Conservation (phyloP, 305 asterid species). For the Galium porrigens region DNA sequence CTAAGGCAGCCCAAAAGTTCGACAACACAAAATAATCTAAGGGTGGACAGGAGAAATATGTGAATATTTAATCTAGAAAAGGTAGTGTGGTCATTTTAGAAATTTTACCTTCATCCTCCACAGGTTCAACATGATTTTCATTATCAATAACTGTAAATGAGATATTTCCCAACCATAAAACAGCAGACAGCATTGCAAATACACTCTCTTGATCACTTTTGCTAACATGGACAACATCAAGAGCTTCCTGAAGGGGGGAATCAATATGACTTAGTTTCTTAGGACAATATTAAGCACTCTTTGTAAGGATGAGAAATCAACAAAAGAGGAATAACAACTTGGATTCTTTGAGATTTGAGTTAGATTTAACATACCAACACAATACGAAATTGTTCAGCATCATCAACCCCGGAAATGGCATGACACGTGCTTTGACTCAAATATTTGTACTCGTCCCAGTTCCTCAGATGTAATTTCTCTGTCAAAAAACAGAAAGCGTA, state of each 20-base stretch:
- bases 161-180: slow-evolving; percentile 78
- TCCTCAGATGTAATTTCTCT: slow-evolving; percentile 65
- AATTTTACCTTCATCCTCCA: slow-evolving; percentile 64
- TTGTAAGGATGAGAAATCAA: neutral
- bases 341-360: neutral
- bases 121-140: slow-evolving; percentile 88
- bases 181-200: slow-evolving; percentile 91
- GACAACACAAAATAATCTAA: neutral
- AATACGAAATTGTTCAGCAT: slow-evolving; percentile 68
- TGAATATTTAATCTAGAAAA: neutral
- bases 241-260: slow-evolving; percentile 53
- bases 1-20: neutral
- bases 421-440: slow-evolving; percentile 71
- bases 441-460: slow-evolving; percentile 57
- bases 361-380: slow-evolving; percentile 32
- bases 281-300: neutral
- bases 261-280: neutral
- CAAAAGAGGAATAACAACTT: neutral
- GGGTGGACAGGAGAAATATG: neutral
- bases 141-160: slow-evolving; percentile 55
- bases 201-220: slow-evolving; percentile 81
- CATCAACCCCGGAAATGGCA: slow-evolving; percentile 74
- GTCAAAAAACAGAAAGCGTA: slow-evolving; percentile 20
- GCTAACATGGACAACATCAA: slow-evolving; percentile 73
- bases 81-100: neutral